phyloP scores from a whole-genome alignment of 2,329 filamentous ascomycete species.

The Sarocladiaceae sp. region DNA sequence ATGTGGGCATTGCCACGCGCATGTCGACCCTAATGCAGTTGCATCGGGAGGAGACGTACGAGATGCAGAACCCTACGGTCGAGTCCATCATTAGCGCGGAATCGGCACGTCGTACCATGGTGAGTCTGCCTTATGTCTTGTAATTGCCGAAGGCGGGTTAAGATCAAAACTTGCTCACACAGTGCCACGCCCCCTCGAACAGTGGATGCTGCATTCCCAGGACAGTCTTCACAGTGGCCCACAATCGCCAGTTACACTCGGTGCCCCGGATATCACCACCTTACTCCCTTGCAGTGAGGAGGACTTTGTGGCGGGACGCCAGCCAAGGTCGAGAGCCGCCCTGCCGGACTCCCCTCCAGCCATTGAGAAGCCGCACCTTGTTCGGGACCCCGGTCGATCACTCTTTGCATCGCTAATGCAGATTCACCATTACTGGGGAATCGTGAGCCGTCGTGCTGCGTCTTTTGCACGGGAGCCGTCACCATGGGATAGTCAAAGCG shows the following conservation, averaged over 20 bases:
- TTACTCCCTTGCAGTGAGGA: conserved; percentile 47
- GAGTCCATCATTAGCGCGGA: conserved; percentile 43
- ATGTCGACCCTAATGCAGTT: conserved; percentile 50
- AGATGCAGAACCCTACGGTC: conserved; percentile 32
- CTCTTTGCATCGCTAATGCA: conserved; percentile 51
- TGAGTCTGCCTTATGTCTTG: conserved; percentile 23
- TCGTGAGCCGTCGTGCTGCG: conserved; percentile 42
- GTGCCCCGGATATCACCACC: conserved; percentile 46
- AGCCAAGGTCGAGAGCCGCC: conserved; percentile 44
- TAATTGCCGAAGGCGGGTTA: neutral
- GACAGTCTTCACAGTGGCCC: conserved; percentile 51
- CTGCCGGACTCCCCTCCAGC: conserved; percentile 48
- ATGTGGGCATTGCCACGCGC: conserved; percentile 49
- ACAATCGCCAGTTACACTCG: conserved; percentile 42
- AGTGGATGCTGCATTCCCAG: conserved; percentile 56
- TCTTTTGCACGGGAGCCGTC: conserved; percentile 34
- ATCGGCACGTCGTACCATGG: conserved; percentile 50
- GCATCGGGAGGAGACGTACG: conserved; percentile 50
- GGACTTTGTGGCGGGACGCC: conserved; percentile 41
- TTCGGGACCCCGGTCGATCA: conserved; percentile 38
- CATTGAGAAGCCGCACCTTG: conserved; percentile 35
- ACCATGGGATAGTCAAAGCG: conserved; percentile 42
- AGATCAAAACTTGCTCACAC: conserved; percentile 3
- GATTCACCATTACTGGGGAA: conserved; percentile 48
- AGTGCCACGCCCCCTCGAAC: neutral